These are phyloP conservation scores for Triglochin maritima DNA, from an alignment of 106 monocot genomes.

Conservation along the genomic window DNA sequence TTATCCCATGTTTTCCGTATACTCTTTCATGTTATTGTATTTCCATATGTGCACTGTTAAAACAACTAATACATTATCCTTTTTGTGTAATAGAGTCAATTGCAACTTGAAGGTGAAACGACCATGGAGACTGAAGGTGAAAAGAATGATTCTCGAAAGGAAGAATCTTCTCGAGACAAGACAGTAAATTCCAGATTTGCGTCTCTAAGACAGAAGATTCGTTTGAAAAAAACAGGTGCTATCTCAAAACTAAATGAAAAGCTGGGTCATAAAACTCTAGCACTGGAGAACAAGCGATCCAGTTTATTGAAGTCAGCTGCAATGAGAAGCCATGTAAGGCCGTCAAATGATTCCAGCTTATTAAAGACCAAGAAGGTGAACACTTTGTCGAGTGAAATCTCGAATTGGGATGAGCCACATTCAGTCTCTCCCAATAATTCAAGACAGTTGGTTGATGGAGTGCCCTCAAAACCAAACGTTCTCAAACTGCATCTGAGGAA, in stretches of 20 bases:
- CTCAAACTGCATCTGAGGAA: conserved; percentile 14
- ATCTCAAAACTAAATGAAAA: conserved; percentile 22
- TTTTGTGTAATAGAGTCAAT: neutral
- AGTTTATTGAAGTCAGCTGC: conserved; percentile 5
- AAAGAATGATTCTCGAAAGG: neutral
- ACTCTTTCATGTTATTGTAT: too few relatives aligned
- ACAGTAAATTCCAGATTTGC: neutral
- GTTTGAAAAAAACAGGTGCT: conserved; percentile 42
- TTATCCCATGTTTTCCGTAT: too few relatives aligned
- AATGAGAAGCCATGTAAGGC: neutral
- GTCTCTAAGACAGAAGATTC: neutral
- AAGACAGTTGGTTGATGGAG: too few relatives aligned
- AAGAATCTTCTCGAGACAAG: neutral
- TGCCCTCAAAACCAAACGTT: conserved; percentile 4
- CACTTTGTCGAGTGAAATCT: conserved; percentile 2
- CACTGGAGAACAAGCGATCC: conserved; percentile 12
- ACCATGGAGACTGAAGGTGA: neutral
- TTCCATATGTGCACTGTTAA: too few relatives aligned
- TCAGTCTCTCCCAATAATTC: too few relatives aligned
- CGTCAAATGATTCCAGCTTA: conserved; percentile 5
- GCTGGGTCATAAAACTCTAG: conserved; percentile 2
- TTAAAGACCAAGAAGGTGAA: conserved; percentile 18
- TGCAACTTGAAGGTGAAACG: conserved; percentile 4
- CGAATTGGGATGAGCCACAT: neutral
- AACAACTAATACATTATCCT: too few relatives aligned